Evolutionary conservation across 768 basidiomycete species (phyloP).

Genomic region (Thelephora aurantiotincta): DNA sequence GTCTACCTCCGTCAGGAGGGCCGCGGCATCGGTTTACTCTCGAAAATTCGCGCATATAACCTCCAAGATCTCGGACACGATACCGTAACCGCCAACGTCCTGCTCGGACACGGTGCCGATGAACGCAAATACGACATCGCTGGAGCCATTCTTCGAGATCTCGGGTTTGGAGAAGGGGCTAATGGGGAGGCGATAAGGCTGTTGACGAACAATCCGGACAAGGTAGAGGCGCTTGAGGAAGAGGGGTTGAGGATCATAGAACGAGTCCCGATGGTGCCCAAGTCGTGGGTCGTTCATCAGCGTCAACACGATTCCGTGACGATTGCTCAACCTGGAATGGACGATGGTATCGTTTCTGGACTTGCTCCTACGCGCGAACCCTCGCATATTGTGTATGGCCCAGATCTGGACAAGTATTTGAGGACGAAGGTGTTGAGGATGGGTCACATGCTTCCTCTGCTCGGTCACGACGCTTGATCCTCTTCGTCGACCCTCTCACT

Average conservation of each 20-base stretch:
- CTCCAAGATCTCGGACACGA: conserved; percentile 96
- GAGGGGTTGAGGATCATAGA: conserved; percentile 76
- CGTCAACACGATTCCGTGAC: conserved; percentile 12
- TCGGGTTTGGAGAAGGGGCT: conserved; percentile 51
- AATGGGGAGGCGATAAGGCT: conserved; percentile 45
- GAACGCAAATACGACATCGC: conserved; percentile 90
- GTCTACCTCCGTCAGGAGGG: conserved; percentile 97
- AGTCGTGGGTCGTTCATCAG: conserved; percentile 50
- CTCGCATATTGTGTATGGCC: conserved; percentile 42
- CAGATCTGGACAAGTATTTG: conserved; percentile 88
- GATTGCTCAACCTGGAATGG: conserved; percentile 14
- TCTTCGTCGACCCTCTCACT: not conserved
- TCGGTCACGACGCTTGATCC: conserved; percentile 6
- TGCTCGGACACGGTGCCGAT: conserved; percentile 91
- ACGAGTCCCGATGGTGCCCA: conserved; percentile 88
- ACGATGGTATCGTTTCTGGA: conserved; percentile 5
- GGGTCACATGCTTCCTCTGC: conserved; percentile 80
- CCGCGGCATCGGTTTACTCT: conserved; percentile 88
- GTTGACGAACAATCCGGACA: conserved; percentile 97
- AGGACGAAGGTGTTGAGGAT: conserved; percentile 93
- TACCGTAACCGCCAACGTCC: conserved; percentile 94
- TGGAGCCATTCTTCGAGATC: conserved; percentile 76
- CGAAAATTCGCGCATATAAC: conserved; percentile 96
- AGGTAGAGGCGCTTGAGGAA: conserved; percentile 72
- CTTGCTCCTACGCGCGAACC: too few relatives aligned